A percentile compares a stretch with the other conserved stretches of the same genome.
These are phyloP conservation scores for Monosporascus sp. DNA, from an alignment of 2,329 filamentous ascomycete species.

Conservation along the genomic window DNA sequence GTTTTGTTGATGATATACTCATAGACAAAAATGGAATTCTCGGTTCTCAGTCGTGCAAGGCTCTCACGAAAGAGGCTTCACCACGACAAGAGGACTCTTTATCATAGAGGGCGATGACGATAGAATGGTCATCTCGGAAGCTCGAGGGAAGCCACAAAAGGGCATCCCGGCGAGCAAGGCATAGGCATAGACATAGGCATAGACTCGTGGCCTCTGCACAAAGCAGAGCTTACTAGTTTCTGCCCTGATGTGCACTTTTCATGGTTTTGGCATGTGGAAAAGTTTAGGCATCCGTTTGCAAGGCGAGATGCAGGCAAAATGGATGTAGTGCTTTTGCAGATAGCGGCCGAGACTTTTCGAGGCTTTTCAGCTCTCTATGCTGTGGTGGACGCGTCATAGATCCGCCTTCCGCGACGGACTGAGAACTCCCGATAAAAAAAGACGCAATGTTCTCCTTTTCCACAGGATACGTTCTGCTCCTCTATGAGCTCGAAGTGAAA, in stretches of 20 bases:
- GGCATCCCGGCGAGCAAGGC: constrained; percentile 29
- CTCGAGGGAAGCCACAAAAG: constrained; percentile 22
- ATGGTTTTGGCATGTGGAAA: constrained; percentile 23
- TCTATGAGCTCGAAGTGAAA: constrained; percentile 1
- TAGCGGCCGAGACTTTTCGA: constrained; percentile 29
- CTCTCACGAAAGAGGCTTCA: constrained; percentile 18
- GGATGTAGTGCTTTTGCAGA: constrained; percentile 24
- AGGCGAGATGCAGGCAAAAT: constrained; percentile 9
- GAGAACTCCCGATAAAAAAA: constrained; percentile 38
- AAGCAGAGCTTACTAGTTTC: constrained; percentile 21
- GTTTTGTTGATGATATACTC: constrained; percentile 32
- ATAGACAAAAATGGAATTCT: constrained; percentile 67
- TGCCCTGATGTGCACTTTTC: constrained; percentile 20
- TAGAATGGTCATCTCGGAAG: constrained; percentile 30
- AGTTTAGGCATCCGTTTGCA: constrained; percentile 26
- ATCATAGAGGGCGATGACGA: constrained; percentile 27
- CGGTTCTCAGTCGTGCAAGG: constrained; percentile 45
- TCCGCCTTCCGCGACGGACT: constrained; percentile 34
- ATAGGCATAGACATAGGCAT: constrained; percentile 14
- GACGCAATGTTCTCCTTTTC: constrained; percentile 14
- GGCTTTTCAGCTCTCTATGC: constrained; percentile 30
- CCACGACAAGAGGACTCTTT: constrained; percentile 19
- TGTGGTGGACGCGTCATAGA: constrained; percentile 27
- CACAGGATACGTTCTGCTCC: background rate
- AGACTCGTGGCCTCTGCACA: constrained; percentile 22